phyloP scores from a whole-genome alignment of 208 protist genomes.

The Acanthamoeba sp. region DNA sequence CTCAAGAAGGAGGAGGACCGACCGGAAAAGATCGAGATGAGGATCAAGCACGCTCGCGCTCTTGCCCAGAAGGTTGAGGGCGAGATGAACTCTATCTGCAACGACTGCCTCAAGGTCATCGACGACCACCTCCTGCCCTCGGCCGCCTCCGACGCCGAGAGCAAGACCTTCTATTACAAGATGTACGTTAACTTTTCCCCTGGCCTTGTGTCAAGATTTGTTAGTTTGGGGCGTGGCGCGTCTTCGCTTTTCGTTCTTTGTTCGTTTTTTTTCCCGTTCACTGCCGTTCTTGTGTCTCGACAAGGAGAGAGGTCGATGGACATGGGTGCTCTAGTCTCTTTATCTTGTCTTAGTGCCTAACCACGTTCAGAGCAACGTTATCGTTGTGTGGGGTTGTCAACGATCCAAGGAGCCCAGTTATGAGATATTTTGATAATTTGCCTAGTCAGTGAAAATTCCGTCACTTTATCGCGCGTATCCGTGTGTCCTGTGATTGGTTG shows the following conservation, averaged over 20 bases:
- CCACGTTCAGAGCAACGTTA: too few species aligned
- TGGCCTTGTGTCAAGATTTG: neutral
- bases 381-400: too few species aligned
- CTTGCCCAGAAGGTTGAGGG: conserved; percentile 95
- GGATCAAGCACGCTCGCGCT: conserved; percentile 76
- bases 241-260: neutral
- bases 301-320: too few species aligned
- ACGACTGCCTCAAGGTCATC: conserved; percentile 96
- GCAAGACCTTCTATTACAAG: conserved; percentile 94
- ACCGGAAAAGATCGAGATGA: conserved; percentile 44
- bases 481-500: too few species aligned
- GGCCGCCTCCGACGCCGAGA: conserved; percentile 84
- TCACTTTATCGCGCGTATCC: too few species aligned
- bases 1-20: conserved; percentile 95
- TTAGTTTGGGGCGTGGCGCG: neutral
- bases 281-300: too few species aligned
- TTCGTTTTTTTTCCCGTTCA: neutral
- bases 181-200: conserved; percentile 78
- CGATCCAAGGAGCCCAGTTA: too few species aligned
- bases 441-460: too few species aligned
- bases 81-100: conserved; percentile 97
- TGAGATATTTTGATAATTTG: too few species aligned
- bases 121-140: conserved; percentile 97
- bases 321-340: too few species aligned
- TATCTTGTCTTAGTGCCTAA: too few species aligned